Percentiles rank a stretch among this genome's conserved stretches.
These are phyloP conservation scores for Nyssa sinensis DNA, from an alignment of 148 eudicot species.

Conservation along the genomic window DNA sequence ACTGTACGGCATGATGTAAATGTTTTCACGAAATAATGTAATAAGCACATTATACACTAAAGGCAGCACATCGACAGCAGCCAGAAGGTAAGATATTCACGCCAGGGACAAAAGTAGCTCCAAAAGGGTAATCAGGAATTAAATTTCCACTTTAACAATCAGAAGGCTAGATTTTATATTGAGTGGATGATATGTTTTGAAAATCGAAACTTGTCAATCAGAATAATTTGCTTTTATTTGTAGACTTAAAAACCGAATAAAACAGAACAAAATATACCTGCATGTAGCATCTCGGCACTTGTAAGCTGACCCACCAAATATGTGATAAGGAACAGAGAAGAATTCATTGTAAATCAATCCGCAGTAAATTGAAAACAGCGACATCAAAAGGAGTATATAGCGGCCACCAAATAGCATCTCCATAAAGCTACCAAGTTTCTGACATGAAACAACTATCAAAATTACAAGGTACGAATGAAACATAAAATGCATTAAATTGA, in stretches of 20 bases:
- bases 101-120: conserved; percentile 8
- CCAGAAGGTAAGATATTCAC: too few species aligned
- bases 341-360: conserved; percentile 97
- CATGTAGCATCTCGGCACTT: conserved; percentile 85
- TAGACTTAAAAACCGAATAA: too few species aligned
- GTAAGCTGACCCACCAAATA: conserved; percentile 93
- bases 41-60: not conserved
- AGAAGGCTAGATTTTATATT: not conserved
- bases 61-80: not conserved
- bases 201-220: too few species aligned
- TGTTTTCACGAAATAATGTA: too few species aligned
- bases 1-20: too few species aligned
- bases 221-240: too few species aligned
- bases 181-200: not conserved
- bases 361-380: conserved; percentile 89
- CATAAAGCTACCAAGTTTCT: conserved; percentile 99
- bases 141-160: conserved; percentile 8
- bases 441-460: conserved; percentile 25
- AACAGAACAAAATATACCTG: conserved; percentile 52
- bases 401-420: conserved; percentile 99
- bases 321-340: conserved; percentile 93
- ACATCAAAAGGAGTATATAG: conserved; percentile 85
- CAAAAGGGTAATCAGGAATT: not conserved
- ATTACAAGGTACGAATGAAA: conserved; percentile 11
- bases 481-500: not conserved